Percentiles rank a stretch among this genome's conserved stretches.
phyloP scores from a whole-genome alignment of 1,139 yeast genomes.

The Geotrichum cucujoidarum region DNA sequence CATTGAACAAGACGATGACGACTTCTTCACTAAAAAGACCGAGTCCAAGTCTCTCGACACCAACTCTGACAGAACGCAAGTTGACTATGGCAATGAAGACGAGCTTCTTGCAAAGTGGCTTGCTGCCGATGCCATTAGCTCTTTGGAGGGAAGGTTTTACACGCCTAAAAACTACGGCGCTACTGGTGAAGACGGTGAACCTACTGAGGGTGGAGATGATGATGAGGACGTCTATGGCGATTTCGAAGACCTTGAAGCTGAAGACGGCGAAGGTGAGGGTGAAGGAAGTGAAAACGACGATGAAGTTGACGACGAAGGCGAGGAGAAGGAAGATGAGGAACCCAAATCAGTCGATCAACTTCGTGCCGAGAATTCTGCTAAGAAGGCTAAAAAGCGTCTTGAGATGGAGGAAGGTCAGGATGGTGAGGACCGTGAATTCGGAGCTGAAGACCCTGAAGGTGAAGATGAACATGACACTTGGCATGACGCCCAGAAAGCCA shows the following conservation, averaged over 20 bases:
- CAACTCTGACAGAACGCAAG: conserved; percentile 19
- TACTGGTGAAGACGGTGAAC: conserved; percentile 22
- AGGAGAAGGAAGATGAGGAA: conserved; percentile 52
- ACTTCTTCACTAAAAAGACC: conserved; percentile 61
- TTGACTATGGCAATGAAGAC: conserved; percentile 26
- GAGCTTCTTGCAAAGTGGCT: conserved; percentile 43
- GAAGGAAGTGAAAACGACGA: conserved; percentile 30
- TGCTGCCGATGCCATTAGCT: conserved; percentile 38
- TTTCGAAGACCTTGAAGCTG: conserved; percentile 77
- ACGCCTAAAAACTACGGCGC: conserved; percentile 53
- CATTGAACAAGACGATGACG: conserved; percentile 49
- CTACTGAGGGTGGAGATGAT: conserved; percentile 38
- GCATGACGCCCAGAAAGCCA: conserved; percentile 96
- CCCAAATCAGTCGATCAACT: conserved; percentile 40
- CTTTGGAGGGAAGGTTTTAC: conserved; percentile 56
- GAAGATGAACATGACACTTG: conserved; percentile 74
- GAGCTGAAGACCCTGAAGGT: conserved; percentile 69
- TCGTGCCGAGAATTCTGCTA: conserved; percentile 77
- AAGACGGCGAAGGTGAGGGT: conserved; percentile 46
- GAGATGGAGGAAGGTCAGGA: conserved; percentile 89
- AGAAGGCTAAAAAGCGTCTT: conserved; percentile 78
- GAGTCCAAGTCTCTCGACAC: conserved; percentile 36
- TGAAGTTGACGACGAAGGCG: conserved; percentile 43
- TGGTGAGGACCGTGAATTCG: conserved; percentile 62
- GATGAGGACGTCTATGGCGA: conserved; percentile 48